phyloP scores from a whole-genome alignment of 1,139 yeast species.

The Geotrichum carabidarum region DNA sequence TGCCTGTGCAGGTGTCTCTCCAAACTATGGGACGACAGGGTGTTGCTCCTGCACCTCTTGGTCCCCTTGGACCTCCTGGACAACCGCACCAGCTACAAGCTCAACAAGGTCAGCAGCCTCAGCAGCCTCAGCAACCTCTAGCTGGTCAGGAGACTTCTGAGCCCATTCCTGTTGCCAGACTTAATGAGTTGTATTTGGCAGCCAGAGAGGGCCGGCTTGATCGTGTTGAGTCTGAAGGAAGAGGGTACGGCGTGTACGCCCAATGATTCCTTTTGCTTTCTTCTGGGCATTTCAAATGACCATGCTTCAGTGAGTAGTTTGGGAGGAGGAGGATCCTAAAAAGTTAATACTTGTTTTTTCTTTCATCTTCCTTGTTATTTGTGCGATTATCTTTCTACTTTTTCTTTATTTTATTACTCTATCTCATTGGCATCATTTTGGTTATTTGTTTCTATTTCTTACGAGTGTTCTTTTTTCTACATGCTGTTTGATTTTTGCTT shows the following conservation, averaged over 20 bases:
- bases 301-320: background rate
- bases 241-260: slow-evolving; percentile 42
- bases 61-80: background rate
- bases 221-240: slow-evolving; percentile 43
- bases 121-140: background rate
- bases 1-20: background rate
- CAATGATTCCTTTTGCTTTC: slow-evolving; percentile 31
- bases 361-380: slow-evolving; percentile 2
- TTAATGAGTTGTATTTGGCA: slow-evolving; percentile 46
- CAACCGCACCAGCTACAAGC: background rate
- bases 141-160: slow-evolving; percentile 35
- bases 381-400: background rate
- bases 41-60: background rate
- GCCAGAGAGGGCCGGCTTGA: slow-evolving; percentile 48
- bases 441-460: background rate
- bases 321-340: background rate
- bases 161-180: slow-evolving; percentile 41
- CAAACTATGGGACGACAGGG: background rate
- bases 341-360: background rate
- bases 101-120: slow-evolving; percentile 1
- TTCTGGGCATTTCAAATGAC: slow-evolving; percentile 4
- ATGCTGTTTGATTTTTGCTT: background rate
- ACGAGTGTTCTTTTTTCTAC: background rate
- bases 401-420: background rate
- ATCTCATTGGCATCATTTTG: background rate